Evolutionary conservation across 169 alveolate species (phyloP).

Genomic region (Plasmodium gallinaceum): DNA sequence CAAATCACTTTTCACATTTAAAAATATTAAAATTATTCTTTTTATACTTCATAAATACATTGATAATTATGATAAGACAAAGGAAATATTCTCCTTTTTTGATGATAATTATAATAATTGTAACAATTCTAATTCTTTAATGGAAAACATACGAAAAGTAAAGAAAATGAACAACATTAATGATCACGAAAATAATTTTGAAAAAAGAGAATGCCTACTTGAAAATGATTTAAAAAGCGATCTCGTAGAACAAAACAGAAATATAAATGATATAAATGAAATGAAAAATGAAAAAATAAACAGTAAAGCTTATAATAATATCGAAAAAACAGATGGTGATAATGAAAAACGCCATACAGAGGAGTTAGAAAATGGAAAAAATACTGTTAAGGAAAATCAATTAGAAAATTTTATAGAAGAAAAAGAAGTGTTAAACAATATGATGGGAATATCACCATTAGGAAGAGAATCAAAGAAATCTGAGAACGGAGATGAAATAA

Average conservation of each 20-base stretch:
- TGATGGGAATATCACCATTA: constrained; percentile 27
- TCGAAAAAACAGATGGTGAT: background rate
- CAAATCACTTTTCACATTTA: constrained; percentile 30
- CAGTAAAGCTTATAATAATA: background rate
- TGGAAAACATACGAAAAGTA: background rate
- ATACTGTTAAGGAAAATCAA: background rate
- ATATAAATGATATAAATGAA: background rate
- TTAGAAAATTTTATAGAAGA: constrained; percentile 6
- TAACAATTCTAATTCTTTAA: background rate
- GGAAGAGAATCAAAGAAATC: constrained; percentile 12
- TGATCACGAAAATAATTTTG: background rate
- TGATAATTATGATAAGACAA: constrained; percentile 27
- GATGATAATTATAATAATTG: background rate
- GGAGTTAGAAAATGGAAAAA: background rate
- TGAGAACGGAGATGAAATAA: background rate
- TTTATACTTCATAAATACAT: constrained; percentile 51
- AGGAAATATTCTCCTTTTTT: constrained; percentile 8
- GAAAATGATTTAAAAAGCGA: background rate
- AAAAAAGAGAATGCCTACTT: constrained; percentile 12
- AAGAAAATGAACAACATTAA: background rate
- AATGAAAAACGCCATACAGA: too few relatives aligned
- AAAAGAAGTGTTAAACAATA: constrained; percentile 30
- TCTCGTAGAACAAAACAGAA: background rate
- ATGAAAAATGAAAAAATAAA: background rate
- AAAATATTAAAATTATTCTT: constrained; percentile 65